Conservation (phyloP, 768 basidiomycete genomes). For the Favolaschia claudopus region DNA sequence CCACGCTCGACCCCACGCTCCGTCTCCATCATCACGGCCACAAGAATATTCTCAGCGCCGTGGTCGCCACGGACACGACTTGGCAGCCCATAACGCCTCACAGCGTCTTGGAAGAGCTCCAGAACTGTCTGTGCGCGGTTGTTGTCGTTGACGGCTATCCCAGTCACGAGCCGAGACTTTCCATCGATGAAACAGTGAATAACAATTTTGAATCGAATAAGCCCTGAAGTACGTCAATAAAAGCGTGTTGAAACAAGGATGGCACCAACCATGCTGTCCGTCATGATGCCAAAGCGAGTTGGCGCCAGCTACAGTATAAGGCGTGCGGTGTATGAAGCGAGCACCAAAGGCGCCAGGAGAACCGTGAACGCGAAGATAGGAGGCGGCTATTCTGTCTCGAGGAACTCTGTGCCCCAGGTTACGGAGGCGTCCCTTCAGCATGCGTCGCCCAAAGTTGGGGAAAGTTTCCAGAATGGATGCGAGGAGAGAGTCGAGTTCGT, state of each 20-base stretch:
- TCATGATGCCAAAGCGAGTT: constrained; percentile 33
- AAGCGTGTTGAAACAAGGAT: too few species aligned
- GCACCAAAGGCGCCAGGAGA: constrained; percentile 31
- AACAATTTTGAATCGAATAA: constrained; percentile 38
- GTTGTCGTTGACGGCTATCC: constrained; percentile 46
- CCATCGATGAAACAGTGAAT: constrained; percentile 51
- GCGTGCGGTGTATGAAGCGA: constrained; percentile 30
- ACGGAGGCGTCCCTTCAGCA: constrained; percentile 32
- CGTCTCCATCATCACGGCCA: constrained; percentile 9
- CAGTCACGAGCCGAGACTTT: constrained; percentile 43
- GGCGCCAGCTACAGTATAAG: constrained; percentile 27
- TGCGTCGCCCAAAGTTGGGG: constrained; percentile 34
- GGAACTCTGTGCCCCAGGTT: constrained; percentile 25
- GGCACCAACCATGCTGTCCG: constrained; percentile 29
- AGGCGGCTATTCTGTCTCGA: constrained; percentile 22
- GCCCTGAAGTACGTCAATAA: constrained; percentile 12
- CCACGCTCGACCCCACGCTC: not conserved
- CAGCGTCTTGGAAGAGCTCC: constrained; percentile 38
- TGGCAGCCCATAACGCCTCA: constrained; percentile 38
- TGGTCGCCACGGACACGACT: constrained; percentile 33
- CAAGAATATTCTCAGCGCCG: constrained; percentile 16
- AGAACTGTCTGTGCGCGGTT: constrained; percentile 49
- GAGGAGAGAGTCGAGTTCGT: constrained; percentile 30
- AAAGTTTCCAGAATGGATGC: constrained; percentile 30
- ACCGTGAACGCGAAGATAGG: constrained; percentile 31